Evolutionary conservation across 306 rosid genomes (phyloP).

Genomic region (Cicer bijugum): DNA sequence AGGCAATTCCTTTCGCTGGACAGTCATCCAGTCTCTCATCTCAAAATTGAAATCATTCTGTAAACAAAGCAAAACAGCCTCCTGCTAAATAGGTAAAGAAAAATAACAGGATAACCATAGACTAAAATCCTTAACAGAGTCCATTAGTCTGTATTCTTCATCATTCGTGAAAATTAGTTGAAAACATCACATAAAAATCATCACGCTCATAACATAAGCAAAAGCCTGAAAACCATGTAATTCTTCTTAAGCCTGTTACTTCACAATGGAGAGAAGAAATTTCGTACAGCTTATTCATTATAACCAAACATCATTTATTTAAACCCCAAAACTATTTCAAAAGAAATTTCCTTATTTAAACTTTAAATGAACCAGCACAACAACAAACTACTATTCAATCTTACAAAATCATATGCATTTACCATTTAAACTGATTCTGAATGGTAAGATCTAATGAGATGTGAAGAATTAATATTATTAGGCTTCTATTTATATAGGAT

Average conservation of each 20-base stretch:
- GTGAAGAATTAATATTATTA: not conserved
- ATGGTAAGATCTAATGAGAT: not conserved
- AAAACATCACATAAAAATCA: slow-evolving; percentile 26
- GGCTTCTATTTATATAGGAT: too few species aligned
- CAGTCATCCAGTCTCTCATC: slow-evolving; percentile 88
- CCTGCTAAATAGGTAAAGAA: slow-evolving; percentile 32
- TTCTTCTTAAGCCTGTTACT: slow-evolving; percentile 7
- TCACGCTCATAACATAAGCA: slow-evolving; percentile 11
- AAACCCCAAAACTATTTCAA: slow-evolving; percentile 30
- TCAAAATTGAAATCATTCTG: slow-evolving; percentile 92
- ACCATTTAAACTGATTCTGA: slow-evolving; percentile 1
- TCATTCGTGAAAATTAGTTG: slow-evolving; percentile 23
- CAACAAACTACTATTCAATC: slow-evolving; percentile 28
- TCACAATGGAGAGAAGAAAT: not conserved
- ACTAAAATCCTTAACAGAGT: slow-evolving; percentile 3
- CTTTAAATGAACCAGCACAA: not conserved
- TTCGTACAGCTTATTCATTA: slow-evolving; percentile 15
- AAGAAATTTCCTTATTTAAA: slow-evolving; percentile 8
- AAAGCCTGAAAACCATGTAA: not conserved
- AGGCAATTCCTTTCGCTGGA: slow-evolving; percentile 72
- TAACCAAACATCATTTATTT: slow-evolving; percentile 4
- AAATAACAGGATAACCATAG: slow-evolving; percentile 35
- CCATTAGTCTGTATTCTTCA: slow-evolving; percentile 1
- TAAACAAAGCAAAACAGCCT: slow-evolving; percentile 37
- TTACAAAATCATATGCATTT: slow-evolving; percentile 30